Evolutionary conservation across 495 filamentous ascomycete species (phyloP).

Genomic region (Penicillium lividum): DNA sequence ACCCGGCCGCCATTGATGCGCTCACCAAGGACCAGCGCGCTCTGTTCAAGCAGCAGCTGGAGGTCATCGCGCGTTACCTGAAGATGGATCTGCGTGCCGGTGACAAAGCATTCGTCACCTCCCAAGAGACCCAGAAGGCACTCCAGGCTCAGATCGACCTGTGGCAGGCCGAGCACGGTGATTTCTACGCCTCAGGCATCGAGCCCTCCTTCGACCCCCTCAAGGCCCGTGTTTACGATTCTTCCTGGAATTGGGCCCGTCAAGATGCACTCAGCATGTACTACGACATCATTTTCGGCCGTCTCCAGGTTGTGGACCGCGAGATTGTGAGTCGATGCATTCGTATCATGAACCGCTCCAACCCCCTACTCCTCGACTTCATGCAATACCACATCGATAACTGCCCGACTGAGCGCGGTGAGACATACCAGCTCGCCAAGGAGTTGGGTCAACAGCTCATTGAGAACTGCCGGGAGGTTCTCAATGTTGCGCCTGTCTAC

Average conservation of each 20-base stretch:
- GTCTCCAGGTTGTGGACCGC: slow-evolving; percentile 87
- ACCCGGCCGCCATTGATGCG: slow-evolving; percentile 94
- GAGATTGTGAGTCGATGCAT: slow-evolving; percentile 99
- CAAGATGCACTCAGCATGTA: slow-evolving; percentile 98
- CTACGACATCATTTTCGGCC: slow-evolving; percentile 98
- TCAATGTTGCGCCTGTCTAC: slow-evolving; percentile 79
- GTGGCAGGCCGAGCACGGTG: slow-evolving; percentile 93
- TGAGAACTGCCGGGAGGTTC: slow-evolving; percentile 93
- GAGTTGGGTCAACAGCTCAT: slow-evolving; percentile 93
- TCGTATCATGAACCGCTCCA: slow-evolving; percentile 98
- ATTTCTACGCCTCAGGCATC: slow-evolving; percentile 92
- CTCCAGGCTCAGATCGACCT: slow-evolving; percentile 92
- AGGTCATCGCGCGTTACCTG: slow-evolving; percentile 90
- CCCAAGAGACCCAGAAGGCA: slow-evolving; percentile 78
- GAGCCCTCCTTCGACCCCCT: slow-evolving; percentile 89
- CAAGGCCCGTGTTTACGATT: slow-evolving; percentile 96
- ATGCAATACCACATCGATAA: slow-evolving; percentile 99
- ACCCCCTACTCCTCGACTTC: slow-evolving; percentile 91
- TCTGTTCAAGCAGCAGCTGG: slow-evolving; percentile 95
- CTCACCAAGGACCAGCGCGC: slow-evolving; percentile 93
- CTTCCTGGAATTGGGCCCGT: slow-evolving; percentile 98
- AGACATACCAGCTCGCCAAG: slow-evolving; percentile 97
- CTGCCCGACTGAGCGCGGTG: slow-evolving; percentile 92
- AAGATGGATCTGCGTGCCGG: slow-evolving; percentile 95
- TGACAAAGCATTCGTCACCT: slow-evolving; percentile 86